phyloP scores from a whole-genome alignment of 768 basidiomycete species.

The Psilocybe sp. region DNA sequence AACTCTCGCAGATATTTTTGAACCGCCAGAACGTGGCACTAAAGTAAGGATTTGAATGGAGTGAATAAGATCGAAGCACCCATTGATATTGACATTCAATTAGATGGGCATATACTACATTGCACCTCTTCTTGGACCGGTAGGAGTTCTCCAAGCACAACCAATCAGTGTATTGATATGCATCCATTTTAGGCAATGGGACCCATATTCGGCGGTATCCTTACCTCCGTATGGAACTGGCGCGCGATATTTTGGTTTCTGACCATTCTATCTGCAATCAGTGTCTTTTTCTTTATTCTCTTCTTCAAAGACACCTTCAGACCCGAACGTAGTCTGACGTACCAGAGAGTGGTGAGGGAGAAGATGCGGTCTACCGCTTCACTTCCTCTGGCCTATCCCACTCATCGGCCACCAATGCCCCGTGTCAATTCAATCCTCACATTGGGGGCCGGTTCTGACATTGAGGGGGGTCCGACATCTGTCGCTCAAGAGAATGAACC shows the following conservation, averaged over 20 bases:
- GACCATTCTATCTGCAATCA: conserved; percentile 53
- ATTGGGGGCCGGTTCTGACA: conserved; percentile 8
- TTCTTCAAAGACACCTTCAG: conserved; percentile 85
- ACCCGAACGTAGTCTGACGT: conserved; percentile 75
- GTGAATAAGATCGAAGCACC: neutral
- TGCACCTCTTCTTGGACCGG: conserved; percentile 74
- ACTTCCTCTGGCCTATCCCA: neutral
- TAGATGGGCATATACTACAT: conserved; percentile 80
- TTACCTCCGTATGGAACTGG: conserved; percentile 73
- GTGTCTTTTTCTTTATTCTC: conserved; percentile 54
- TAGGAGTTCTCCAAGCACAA: conserved; percentile 16
- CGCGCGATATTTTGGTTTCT: conserved; percentile 84
- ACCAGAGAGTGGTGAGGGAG: conserved; percentile 62
- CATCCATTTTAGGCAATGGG: conserved; percentile 43
- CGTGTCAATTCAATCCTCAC: conserved; percentile 1
- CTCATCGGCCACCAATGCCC: neutral
- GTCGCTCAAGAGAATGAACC: conserved; percentile 8
- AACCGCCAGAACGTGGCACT: conserved; percentile 70
- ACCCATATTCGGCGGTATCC: conserved; percentile 68
- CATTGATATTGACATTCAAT: neutral
- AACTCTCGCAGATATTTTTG: conserved; percentile 77
- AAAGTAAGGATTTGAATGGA: conserved; percentile 30
- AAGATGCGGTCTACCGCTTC: conserved; percentile 23
- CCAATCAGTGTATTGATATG: neutral
- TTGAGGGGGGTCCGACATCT: conserved; percentile 23